Percentiles rank a stretch among this genome's conserved stretches.
phyloP scores from a whole-genome alignment of 495 filamentous ascomycete genomes.

The Tuber aestivum region DNA sequence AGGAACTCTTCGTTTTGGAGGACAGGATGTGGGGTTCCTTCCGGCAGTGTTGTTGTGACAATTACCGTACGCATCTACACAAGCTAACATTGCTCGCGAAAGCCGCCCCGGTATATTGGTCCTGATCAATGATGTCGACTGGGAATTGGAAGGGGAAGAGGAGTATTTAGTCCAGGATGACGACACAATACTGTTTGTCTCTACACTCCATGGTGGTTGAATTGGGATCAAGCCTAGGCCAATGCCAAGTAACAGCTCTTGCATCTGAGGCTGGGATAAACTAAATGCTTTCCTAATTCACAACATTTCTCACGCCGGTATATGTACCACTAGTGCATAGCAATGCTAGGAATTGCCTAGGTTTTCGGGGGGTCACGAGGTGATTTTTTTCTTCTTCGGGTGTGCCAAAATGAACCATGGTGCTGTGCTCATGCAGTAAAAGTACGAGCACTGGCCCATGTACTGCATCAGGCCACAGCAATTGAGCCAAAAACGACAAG shows the following conservation, averaged over 20 bases:
- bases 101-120: constrained; percentile 97
- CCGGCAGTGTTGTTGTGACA: neutral
- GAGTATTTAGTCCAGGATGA: constrained; percentile 70
- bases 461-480: neutral
- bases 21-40: constrained; percentile 64
- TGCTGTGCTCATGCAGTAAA: neutral
- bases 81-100: neutral
- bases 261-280: neutral
- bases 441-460: neutral
- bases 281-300: neutral
- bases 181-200: constrained; percentile 93
- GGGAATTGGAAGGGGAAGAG: constrained; percentile 95
- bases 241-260: neutral
- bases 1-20: constrained; percentile 84
- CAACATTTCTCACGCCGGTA: neutral
- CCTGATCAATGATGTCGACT: constrained; percentile 94
- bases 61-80: constrained; percentile 2
- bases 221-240: neutral
- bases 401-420: neutral
- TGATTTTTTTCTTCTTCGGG: neutral
- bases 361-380: neutral
- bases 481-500: neutral
- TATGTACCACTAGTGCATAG: neutral
- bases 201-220: constrained; percentile 91
- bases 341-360: neutral